Base-by-base conservation (phyloP, 345 rosid genomes). In the Salix brachista region DNA sequence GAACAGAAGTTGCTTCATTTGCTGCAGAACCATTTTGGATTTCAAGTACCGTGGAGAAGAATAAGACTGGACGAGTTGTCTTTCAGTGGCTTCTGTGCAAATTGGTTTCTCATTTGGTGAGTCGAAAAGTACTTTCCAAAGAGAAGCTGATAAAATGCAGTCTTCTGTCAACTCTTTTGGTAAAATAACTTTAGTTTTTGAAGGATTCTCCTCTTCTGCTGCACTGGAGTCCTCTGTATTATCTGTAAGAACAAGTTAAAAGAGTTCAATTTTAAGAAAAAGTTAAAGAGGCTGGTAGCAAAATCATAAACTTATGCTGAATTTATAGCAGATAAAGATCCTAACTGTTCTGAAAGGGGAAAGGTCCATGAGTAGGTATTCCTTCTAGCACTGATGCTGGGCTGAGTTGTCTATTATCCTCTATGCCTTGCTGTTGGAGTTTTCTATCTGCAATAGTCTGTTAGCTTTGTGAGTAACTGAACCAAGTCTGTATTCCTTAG, bases 1-100 rank as follows among this genome's bases (percentile, higher is more conserved):
- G 44, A 86, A 84, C 60, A 88, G 74, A 34, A 88, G 90, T 72
- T 79, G 92, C 75, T 67, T 81, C 52, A 85, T 83, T 69, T 85
- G 89, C 74, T 82, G 85, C 77, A 87, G 13, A 48, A 67, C 65
- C 75, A 50, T 82, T 37, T 80, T 86, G 28, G 88, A 80, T 79
- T 71, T 82, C 28, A 74, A 61, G 72, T 64, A 48, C 25, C 66
- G 68, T 11, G 68, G 10, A n/a, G 67, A 64, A 44, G 70, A 16
- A 41, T 79, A 65, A n/a, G 70, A 75, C 18, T 46, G 28, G 50
- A 81, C 71, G n/a, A 73, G 80, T 69, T 77, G 75, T 16, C 66
- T 30, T 73, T 78, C 71, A 28, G 70, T 17, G 26, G 70, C 56
- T 61, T 54, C 81, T 67, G 60, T 30, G 67, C 52, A 26, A 25